Base-by-base conservation (phyloP, 257 asterid species). In the Gentiana dahurica region DNA sequence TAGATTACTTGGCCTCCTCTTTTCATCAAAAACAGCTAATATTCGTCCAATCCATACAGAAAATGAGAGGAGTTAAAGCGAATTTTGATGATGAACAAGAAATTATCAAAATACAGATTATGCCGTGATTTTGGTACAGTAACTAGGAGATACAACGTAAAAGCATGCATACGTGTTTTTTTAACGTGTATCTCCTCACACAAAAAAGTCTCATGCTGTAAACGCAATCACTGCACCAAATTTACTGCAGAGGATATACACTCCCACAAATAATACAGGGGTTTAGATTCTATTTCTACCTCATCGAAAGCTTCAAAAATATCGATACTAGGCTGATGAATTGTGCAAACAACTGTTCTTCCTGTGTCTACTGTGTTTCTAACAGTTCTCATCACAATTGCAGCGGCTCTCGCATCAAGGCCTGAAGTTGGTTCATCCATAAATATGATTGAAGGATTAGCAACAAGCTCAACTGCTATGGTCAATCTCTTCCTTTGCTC, bases 401-500 rank as follows among this genome's bases (percentile, higher is more conserved):
- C 24, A 24, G 24, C 24, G 24, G 24, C 24, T 24, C 24, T 24
- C 24, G 24, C 24, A 1, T 24, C 24, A 24, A 24, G 24, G 24
- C 24, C 24, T 24, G 24, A 24, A 24, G 24, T 24, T 2, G 86
- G 93, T 51, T 83, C 93, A 45, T 83, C 93, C 88, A 83, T 78
- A 64, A 83, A 83, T 60, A 83, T 76, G 63, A 83, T 83, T 32
- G 93, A 78, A 62, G 93, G 93, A 63, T 83, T 83, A 0, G 93
- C 85, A 8, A 80, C 83, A 5, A 83, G 84, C 55, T 83, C 88
- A 36, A 83, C 88, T 39, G 88, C 87, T 51, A 83, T 78, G 35
- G 93, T 83, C 62, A 84, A 65, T 69, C 94, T 72, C 66, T 80
- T 84, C 58, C 86, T 68, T 50, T 80, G 86, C 55, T 84, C 86